These are phyloP conservation scores for Botryobasidium botryosum DNA, from an alignment of 768 basidiomycete species.

Conservation along the genomic window DNA sequence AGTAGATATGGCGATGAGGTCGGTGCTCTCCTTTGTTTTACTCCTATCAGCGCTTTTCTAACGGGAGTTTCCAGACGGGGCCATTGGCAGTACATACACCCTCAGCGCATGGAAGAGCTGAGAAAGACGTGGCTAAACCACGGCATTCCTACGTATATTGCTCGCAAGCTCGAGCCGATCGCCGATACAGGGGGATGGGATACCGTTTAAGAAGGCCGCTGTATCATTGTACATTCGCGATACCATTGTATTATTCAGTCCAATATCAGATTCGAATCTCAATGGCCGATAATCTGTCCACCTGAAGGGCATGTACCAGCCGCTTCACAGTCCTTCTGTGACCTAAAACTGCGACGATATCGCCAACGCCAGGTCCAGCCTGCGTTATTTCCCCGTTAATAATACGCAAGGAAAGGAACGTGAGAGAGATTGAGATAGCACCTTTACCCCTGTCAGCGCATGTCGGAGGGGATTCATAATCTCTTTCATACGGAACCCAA, in stretches of 20 bases:
- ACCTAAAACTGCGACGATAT: conserved; percentile 26
- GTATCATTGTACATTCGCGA: too few species aligned
- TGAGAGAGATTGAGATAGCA: conserved; percentile 18
- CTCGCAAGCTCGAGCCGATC: conserved; percentile 72
- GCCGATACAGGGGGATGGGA: conserved; percentile 93
- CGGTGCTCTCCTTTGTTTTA: conserved; percentile 15
- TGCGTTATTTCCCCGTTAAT: conserved; percentile 10
- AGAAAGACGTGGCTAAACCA: conserved; percentile 83
- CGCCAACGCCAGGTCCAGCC: conserved; percentile 29
- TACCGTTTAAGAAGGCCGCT: conserved; percentile 33
- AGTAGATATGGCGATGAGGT: conserved; percentile 85
- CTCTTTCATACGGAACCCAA: too few species aligned
- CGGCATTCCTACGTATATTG: conserved; percentile 75
- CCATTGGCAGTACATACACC: conserved; percentile 73
- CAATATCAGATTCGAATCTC: too few species aligned
- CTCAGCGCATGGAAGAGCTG: conserved; percentile 77
- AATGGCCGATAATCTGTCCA: too few species aligned
- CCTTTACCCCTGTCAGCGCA: conserved; percentile 73
- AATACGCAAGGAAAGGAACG: neutral
- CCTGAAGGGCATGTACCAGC: conserved; percentile 7
- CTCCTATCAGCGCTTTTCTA: neutral
- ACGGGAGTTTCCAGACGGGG: conserved; percentile 41
- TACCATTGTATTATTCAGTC: too few species aligned
- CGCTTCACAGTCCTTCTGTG: conserved; percentile 13
- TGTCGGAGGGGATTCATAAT: conserved; percentile 63